Base-by-base conservation (phyloP, 2,329 filamentous ascomycete genomes). In the Dactylella cylindrospora region DNA sequence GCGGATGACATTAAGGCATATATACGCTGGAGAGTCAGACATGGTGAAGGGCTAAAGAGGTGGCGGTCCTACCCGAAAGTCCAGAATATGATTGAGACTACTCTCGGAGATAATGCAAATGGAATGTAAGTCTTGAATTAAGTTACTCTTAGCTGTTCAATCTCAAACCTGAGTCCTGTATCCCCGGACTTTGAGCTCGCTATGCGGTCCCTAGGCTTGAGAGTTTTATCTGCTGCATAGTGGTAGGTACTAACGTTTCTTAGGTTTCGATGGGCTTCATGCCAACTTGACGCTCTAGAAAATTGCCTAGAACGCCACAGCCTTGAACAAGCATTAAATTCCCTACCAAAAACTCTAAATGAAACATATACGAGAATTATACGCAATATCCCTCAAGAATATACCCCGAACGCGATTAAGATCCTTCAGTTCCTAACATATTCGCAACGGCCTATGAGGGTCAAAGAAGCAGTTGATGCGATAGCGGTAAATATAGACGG, bases 81-180 rank as follows among this genome's bases (percentile, higher is more conserved):
- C 20, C 68, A 13, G 10, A 10, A 41, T 1, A 15, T 35, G 13
- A 61, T 53, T 25, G 47, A 61, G 23, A 29, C 2, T 9, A 20
- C 3, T 65, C 20, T 50, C 25, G 5, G 3, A 31, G 7, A 25
- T 8, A 69, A 69, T 20, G 66, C 69, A 17, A 46, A 69, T 36
- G 70, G 71, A 57, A 72, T 71, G 71, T 71, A 66, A 65, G 70
- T 25, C n/a, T n/a, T n/a, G n/a, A n/a, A n/a, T n/a, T n/a, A 38
- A 23, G 9, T 22, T 65, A 10, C 59, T n/a, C n/a, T n/a, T n/a
- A n/a, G n/a, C n/a, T n/a, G n/a, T 1, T 36, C 28, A 33, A 20
- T 10, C n/a, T 40, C 1, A 6, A 12, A 3, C 29, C 5, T 32
- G 12, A n/a, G n/a, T n/a, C n/a, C n/a, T n/a, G n/a, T n/a, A n/a